These are phyloP conservation scores for Cytidiella melzeri DNA, from an alignment of 768 basidiomycete species.

Conservation along the genomic window DNA sequence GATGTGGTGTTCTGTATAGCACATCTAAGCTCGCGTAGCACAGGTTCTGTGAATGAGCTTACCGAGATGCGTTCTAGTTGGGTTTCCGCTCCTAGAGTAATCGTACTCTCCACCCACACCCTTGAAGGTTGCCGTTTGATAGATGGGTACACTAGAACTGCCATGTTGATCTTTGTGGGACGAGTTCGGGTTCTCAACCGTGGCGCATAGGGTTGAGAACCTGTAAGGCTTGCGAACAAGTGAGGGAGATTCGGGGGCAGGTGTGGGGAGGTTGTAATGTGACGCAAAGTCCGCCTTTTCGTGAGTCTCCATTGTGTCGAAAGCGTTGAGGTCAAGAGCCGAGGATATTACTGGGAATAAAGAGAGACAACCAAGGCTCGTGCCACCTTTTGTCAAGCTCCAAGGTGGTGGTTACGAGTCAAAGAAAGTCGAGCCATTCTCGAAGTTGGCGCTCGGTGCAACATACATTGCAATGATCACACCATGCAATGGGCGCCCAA, in stretches of 20 bases:
- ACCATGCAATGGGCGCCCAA: slow-evolving; percentile 6
- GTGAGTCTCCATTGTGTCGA: slow-evolving; percentile 2
- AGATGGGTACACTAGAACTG: slow-evolving; percentile 92
- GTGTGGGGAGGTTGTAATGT: slow-evolving; percentile 61
- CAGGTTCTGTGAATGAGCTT: slow-evolving; percentile 17
- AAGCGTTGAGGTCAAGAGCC: not conserved
- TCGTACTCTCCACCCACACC: slow-evolving; percentile 87
- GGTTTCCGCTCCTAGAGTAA: slow-evolving; percentile 93
- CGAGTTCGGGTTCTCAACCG: slow-evolving; percentile 88
- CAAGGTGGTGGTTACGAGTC: slow-evolving; percentile 8
- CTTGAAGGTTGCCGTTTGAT: slow-evolving; percentile 98
- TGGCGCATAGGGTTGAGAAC: slow-evolving; percentile 89
- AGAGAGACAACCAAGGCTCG: not conserved
- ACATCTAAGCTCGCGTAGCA: not conserved
- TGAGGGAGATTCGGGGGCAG: slow-evolving; percentile 74
- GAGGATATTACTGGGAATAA: too few species aligned
- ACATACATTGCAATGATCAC: slow-evolving; percentile 6
- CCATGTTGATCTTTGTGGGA: slow-evolving; percentile 94
- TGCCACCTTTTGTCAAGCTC: slow-evolving; percentile 1
- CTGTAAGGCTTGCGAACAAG: slow-evolving; percentile 63
- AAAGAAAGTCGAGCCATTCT: slow-evolving; percentile 11
- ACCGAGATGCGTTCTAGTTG: slow-evolving; percentile 94
- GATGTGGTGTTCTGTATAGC: slow-evolving; percentile 81
- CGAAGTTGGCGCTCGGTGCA: slow-evolving; percentile 1
- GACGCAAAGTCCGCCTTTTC: slow-evolving; percentile 1